Conservation (phyloP, 169 alveolate species). For the Cryptosporidium parvum region DNA sequence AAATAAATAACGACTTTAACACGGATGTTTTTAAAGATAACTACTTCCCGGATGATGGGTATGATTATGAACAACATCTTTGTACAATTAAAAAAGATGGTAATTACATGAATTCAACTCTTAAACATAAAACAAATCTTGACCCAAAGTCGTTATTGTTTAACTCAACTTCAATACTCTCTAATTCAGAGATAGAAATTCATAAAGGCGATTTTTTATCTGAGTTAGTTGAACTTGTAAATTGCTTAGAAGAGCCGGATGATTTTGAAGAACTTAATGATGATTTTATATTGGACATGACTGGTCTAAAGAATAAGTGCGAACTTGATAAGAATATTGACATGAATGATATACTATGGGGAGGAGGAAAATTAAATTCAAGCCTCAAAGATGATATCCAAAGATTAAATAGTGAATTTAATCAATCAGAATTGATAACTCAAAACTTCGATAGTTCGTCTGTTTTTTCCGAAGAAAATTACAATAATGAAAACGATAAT, state of each 20-base stretch:
- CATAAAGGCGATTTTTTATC: neutral
- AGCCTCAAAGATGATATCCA: neutral
- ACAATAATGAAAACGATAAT: neutral
- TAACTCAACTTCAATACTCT: conserved; percentile 15
- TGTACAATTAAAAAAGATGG: conserved; percentile 6
- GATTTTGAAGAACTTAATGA: conserved; percentile 69
- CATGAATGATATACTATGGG: conserved; percentile 38
- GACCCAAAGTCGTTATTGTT: neutral
- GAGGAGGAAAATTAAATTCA: neutral
- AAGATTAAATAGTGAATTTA: neutral
- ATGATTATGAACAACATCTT: conserved; percentile 66
- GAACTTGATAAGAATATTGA: conserved; percentile 40
- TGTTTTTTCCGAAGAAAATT: neutral
- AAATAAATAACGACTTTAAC: neutral
- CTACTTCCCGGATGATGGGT: conserved; percentile 74
- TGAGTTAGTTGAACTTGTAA: conserved; percentile 39
- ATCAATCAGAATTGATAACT: neutral
- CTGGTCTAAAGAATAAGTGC: conserved; percentile 19
- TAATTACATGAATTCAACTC: neutral
- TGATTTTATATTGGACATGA: conserved; percentile 39
- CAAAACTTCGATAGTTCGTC: neutral
- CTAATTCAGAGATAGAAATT: neutral
- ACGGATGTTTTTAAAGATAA: conserved; percentile 2
- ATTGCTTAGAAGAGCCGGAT: conserved; percentile 63
- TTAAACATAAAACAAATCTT: neutral